These are phyloP conservation scores for Tolypocladium paradoxum DNA, from an alignment of 2,329 filamentous ascomycete species.

Conservation along the genomic window DNA sequence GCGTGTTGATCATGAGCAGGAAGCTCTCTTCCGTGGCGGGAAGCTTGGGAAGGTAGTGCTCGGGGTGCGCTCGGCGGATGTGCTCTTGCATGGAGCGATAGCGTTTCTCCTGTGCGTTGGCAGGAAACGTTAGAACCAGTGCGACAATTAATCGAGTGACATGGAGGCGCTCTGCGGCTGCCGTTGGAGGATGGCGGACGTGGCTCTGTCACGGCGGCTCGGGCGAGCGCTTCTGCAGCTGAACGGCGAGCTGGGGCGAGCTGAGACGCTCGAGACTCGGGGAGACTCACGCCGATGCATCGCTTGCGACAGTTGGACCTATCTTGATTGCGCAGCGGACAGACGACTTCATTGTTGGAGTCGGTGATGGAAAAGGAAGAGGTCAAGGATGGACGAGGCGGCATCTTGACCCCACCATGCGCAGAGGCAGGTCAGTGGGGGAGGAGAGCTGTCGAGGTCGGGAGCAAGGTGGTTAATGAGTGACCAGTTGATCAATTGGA, in stretches of 20 bases:
- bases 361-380: constrained; percentile 88
- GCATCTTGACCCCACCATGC: constrained; percentile 65
- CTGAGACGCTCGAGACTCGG: not conserved
- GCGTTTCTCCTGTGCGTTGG: constrained; percentile 63
- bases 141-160: not conserved
- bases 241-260: not conserved
- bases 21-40: constrained; percentile 98
- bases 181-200: not conserved
- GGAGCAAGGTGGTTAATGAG: not conserved
- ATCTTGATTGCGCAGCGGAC: constrained; percentile 91
- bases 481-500: constrained; percentile 20
- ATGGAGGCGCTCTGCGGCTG: not conserved
- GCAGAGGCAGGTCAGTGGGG: constrained; percentile 17
- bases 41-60: constrained; percentile 95
- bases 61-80: constrained; percentile 90
- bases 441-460: constrained; percentile 8
- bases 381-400: constrained; percentile 75
- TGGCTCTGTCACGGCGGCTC: not conserved
- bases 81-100: constrained; percentile 99
- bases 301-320: constrained; percentile 93
- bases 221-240: not conserved
- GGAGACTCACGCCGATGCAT: constrained; percentile 84
- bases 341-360: constrained; percentile 91
- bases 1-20: constrained; percentile 86
- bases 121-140: constrained; percentile 12